Evolutionary conservation across 1,139 yeast genomes (phyloP).

Genomic region (Pneumocystis canis): DNA sequence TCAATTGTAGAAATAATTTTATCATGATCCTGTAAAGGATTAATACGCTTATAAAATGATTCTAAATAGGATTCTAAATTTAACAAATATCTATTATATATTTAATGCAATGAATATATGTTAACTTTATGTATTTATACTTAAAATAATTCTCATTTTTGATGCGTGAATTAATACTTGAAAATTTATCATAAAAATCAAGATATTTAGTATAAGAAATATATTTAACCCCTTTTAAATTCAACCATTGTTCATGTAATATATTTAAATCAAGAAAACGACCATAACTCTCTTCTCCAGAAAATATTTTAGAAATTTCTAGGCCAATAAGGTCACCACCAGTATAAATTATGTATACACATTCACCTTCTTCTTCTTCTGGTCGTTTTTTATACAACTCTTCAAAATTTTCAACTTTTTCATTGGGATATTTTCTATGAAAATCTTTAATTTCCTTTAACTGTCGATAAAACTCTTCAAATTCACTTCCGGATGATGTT

Average conservation of each 20-base stretch:
- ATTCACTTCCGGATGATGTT: constrained; percentile 17
- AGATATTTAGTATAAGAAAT: constrained; percentile 41
- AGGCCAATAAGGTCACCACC: constrained; percentile 9
- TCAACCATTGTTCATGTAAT: constrained; percentile 39
- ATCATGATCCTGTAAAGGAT: constrained; percentile 38
- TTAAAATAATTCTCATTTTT: constrained; percentile 27
- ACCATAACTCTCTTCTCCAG: constrained; percentile 52
- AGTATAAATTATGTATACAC: constrained; percentile 15
- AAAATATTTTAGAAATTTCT: constrained; percentile 34
- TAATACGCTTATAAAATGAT: constrained; percentile 32
- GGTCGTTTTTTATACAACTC: constrained; percentile 22
- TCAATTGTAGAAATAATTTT: constrained; percentile 26
- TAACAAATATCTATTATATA: constrained; percentile 26
- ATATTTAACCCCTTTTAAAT: constrained; percentile 25
- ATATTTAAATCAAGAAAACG: constrained; percentile 43
- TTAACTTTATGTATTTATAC: background rate
- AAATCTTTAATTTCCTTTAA: constrained; percentile 27
- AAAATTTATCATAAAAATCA: constrained; percentile 31
- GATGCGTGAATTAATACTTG: constrained; percentile 20
- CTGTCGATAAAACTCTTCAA: constrained; percentile 33
- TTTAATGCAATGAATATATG: background rate
- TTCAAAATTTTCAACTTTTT: constrained; percentile 26
- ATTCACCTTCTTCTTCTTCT: constrained; percentile 2
- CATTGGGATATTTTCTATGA: constrained; percentile 24
- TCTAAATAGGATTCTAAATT: constrained; percentile 35